Conservation (phyloP, 2,329 filamentous ascomycete genomes). For the Chaetomiaceae sp. region DNA sequence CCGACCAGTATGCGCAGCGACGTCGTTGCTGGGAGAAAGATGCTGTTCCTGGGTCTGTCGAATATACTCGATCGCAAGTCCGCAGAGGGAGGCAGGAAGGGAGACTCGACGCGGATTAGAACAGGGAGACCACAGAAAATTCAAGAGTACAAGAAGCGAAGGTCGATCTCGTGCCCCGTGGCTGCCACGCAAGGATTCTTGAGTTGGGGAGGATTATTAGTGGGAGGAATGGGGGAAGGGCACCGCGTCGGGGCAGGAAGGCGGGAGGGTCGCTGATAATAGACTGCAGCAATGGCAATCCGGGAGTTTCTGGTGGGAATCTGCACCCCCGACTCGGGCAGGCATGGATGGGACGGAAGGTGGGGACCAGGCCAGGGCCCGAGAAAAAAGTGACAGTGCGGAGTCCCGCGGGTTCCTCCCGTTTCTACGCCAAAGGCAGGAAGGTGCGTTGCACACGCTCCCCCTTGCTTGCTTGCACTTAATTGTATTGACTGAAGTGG, state of each 20-base stretch:
- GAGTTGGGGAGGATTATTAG: conserved; percentile 2
- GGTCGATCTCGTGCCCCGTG: conserved; percentile 13
- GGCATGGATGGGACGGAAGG: conserved; percentile 16
- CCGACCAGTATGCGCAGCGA: conserved; percentile 3
- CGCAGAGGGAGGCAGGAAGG: conserved; percentile 18
- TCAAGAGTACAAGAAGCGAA: conserved; percentile 14
- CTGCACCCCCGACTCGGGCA: too few relatives aligned
- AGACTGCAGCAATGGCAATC: conserved; percentile 23
- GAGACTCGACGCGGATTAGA: conserved; percentile 15
- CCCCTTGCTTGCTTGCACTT: too few relatives aligned
- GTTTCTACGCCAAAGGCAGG: neutral
- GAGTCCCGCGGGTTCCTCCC: neutral
- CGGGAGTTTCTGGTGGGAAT: conserved; percentile 19
- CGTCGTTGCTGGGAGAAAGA: conserved; percentile 1
- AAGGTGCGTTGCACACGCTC: neutral
- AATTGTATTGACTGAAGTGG: too few relatives aligned
- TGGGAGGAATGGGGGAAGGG: conserved; percentile 14
- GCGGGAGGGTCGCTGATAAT: conserved; percentile 12
- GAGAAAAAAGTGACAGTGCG: conserved; percentile 15
- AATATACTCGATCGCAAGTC: conserved; percentile 11
- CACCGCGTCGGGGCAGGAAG: conserved; percentile 8
- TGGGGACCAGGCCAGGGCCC: conserved; percentile 11
- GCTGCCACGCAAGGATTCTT: conserved; percentile 10
- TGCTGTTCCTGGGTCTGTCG: neutral
- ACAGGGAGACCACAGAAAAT: conserved; percentile 10